Conservation (phyloP, 2,329 filamentous ascomycete genomes). For the Colletotrichum acutatum region DNA sequence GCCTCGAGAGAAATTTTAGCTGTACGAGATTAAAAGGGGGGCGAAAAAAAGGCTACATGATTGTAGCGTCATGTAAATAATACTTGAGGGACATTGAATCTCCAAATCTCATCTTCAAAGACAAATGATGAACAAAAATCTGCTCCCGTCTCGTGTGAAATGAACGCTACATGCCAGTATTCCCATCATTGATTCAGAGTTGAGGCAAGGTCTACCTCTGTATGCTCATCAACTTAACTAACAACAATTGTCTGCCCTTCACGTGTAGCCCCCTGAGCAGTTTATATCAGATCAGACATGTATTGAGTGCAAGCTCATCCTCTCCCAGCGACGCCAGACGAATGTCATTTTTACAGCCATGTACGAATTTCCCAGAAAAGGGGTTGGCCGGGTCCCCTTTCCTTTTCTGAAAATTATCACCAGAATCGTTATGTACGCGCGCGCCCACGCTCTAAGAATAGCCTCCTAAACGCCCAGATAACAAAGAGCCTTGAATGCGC, state of each 20-base stretch:
- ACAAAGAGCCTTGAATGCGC: neutral
- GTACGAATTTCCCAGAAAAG: neutral
- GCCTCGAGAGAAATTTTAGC: neutral
- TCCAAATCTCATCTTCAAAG: slow-evolving; percentile 32
- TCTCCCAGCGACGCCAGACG: neutral
- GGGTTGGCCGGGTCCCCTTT: neutral
- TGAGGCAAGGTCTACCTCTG: too few species aligned
- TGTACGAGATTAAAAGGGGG: neutral
- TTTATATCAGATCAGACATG: neutral
- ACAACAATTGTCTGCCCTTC: neutral
- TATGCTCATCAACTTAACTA: too few species aligned
- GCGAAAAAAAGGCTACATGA: neutral
- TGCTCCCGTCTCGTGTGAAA: neutral
- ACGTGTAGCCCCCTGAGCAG: neutral
- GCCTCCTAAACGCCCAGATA: slow-evolving; percentile 14
- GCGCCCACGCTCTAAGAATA: neutral
- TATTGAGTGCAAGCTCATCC: neutral
- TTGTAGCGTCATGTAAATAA: slow-evolving; percentile 32
- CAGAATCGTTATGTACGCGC: neutral
- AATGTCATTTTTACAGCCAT: neutral
- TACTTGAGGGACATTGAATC: neutral
- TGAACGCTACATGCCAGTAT: too few species aligned
- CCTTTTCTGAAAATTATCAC: neutral
- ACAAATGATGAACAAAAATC: neutral
- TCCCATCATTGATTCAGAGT: neutral